A percentile compares a stretch with the other conserved stretches of the same genome.
These are phyloP conservation scores for Debaryomyces coudertii DNA, from an alignment of 1,139 yeast genomes.

Conservation along the genomic window DNA sequence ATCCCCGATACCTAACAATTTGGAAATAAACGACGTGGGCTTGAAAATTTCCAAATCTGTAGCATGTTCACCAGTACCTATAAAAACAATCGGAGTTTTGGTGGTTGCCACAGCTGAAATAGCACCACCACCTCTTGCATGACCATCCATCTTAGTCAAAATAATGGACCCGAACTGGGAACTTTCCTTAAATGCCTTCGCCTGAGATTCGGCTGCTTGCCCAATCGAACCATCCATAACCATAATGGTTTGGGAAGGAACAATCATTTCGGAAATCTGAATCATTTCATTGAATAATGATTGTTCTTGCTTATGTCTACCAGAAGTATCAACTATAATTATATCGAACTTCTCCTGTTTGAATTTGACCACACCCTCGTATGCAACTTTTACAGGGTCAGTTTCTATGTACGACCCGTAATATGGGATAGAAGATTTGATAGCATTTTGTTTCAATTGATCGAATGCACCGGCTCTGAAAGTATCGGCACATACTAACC, in stretches of 20 bases:
- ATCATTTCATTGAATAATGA: constrained; percentile 93
- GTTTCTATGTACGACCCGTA: constrained; percentile 95
- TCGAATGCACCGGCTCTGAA: constrained; percentile 99
- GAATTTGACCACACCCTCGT: constrained; percentile 90
- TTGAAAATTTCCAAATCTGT: constrained; percentile 91
- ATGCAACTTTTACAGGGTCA: constrained; percentile 91
- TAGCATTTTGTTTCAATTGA: constrained; percentile 96
- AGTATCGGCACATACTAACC: constrained; percentile 97
- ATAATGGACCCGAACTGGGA: constrained; percentile 94
- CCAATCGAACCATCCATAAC: constrained; percentile 97
- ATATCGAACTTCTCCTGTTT: constrained; percentile 90
- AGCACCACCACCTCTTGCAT: constrained; percentile 99
- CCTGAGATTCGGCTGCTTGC: constrained; percentile 96
- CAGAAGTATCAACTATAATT: constrained; percentile 96
- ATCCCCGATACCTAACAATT: constrained; percentile 93
- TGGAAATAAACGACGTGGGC: constrained; percentile 86
- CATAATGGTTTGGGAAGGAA: constrained; percentile 95
- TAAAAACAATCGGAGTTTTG: constrained; percentile 91
- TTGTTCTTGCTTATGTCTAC: constrained; percentile 95
- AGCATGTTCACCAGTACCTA: constrained; percentile 98
- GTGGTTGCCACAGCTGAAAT: constrained; percentile 98
- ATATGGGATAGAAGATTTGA: constrained; percentile 90
- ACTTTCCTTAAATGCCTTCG: constrained; percentile 90
- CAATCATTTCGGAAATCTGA: constrained; percentile 82
- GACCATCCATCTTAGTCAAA: constrained; percentile 97